Percentiles rank a stretch among this genome's conserved stretches.
Conservation (phyloP, 768 basidiomycete genomes). For the Leccinum longicurvipes region DNA sequence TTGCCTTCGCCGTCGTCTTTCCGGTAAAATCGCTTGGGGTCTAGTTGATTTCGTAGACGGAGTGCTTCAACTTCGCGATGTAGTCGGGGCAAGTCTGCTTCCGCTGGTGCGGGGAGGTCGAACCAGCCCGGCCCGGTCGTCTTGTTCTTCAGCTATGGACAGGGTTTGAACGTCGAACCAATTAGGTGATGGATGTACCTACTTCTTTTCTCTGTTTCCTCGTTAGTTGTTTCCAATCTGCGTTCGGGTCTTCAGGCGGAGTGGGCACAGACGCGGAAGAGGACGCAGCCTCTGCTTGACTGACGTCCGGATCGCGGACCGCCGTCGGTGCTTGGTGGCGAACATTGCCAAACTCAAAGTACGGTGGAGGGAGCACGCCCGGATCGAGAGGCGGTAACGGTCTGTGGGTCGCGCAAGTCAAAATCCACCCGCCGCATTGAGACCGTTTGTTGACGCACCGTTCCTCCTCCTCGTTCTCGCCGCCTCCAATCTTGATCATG, state of each 20-base stretch:
- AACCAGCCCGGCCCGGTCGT: conserved; percentile 86
- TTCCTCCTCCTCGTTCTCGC: conserved; percentile 27
- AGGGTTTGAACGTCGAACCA: background rate
- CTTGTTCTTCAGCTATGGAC: conserved; percentile 54
- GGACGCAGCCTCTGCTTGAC: conserved; percentile 49
- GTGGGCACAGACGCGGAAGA: conserved; percentile 49
- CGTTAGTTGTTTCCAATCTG: conserved; percentile 65
- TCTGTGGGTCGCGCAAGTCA: conserved; percentile 31
- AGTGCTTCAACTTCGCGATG: conserved; percentile 86
- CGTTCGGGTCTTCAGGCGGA: conserved; percentile 60
- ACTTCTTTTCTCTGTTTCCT: conserved; percentile 74
- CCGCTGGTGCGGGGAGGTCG: conserved; percentile 79
- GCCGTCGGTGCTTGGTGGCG: conserved; percentile 42
- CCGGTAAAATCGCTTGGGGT: conserved; percentile 88
- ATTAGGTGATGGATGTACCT: conserved; percentile 13
- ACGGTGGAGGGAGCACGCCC: conserved; percentile 58
- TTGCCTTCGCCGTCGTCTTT: conserved; percentile 85
- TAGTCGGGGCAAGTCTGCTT: conserved; percentile 73
- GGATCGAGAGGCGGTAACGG: conserved; percentile 65
- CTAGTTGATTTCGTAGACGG: conserved; percentile 81
- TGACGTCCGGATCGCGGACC: conserved; percentile 61
- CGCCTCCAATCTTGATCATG: conserved; percentile 48
- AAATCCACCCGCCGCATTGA: background rate
- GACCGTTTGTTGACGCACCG: conserved; percentile 33
- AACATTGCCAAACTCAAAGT: conserved; percentile 52